Evolutionary conservation across 2,329 filamentous ascomycete genomes (phyloP), one percentile per base, ranked within the genome.

Genomic region (Hymenoscyphus salicellus): DNA sequence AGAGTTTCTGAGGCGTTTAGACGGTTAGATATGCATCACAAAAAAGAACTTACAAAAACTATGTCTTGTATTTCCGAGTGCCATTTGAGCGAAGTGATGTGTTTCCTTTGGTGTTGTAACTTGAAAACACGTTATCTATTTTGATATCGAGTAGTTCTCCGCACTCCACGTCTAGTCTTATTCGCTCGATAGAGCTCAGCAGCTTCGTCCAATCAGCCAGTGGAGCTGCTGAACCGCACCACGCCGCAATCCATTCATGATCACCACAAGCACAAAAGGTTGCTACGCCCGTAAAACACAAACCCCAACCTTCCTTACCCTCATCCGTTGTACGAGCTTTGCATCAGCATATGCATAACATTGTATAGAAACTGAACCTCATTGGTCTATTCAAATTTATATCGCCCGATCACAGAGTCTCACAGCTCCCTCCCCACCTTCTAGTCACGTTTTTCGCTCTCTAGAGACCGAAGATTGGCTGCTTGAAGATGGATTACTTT

Each of bases 401-500:
- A 49, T 49, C n/a, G 20, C 41, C 41, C 41, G 20, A 46, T 8
- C 8, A 1, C 2, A 20, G n/a, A 4, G 7, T 23, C n/a, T 23
- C 17, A 2, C 17, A 20, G 41, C 41, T 33, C 33, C 14, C 14
- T 38, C 36, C 36, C 36, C 36, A 38, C 36, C 3, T 14, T 23
- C n/a, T 3, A 49, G 43, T 49, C 43, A 49, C 43, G 43, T 49
- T 49, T 23, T 46, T 43, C n/a, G 14, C 17, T 3, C 6, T 6
- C 16, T 43, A 43, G 41, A 49, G 10, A 2, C 20, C 20, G n/a
- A n/a, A n/a, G n/a, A 14, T 20, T 30, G 28, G 6, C 28, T 30
- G 28, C 52, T 20, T 20, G 28, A 36, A 62, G n/a, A 70, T 69
- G 69, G 69, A 69, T 60, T 67, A 67, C 60, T 68, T 69, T 41